Base-by-base conservation (phyloP, 495 filamentous ascomycete species). In the Penicillium cosmopolitanum region DNA sequence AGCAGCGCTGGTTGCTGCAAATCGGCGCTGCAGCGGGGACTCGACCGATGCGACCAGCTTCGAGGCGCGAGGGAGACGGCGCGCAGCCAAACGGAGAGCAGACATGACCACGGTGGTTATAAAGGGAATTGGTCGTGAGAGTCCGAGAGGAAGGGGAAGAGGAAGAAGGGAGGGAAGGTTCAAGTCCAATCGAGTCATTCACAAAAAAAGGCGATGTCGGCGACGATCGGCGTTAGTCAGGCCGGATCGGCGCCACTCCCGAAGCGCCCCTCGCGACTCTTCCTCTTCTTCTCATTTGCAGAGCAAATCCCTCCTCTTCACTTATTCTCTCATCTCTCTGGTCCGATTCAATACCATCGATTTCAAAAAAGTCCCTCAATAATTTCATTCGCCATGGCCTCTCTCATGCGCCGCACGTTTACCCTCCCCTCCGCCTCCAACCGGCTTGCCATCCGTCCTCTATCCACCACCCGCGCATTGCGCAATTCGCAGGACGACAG, bases 1-100 rank as follows among this genome's bases (percentile, higher is more conserved):
- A 50, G 67, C 19, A 38, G 52, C 61, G 59, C 63, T 68, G 23
- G 73, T 66, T 16, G 65, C 66, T 23, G 71, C 67, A 54, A 76
- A 73, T 63, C 74, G 73, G 35, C 70, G 73, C 60, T 73, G 75
- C n/a, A 72, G 53, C 38, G 70, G 70, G 66, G 76, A 74, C 63
- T 75, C 69, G 58, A 76, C 40, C 7, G 55, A 65, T 64, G 73
- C 59, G 40, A 73, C 62, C 50, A 74, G 57, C 36, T 62, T 64
- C 52, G 64, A 65, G 48, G 69, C 67, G 56, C 72, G 63, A 65
- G 74, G 77, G 44, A 78, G 50, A 50, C 77, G 75, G 65, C 75
- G 74, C 65, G 74, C 70, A 36, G 71, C 72, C 55, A 75, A 50
- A 69, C 74, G 77, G 35, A 80, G 40, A 16, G 58, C 51, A 65